Evolutionary conservation across 257 asterid genomes (phyloP), one percentile per base, ranked within the genome.

Genomic region (Salvia hispanica): DNA sequence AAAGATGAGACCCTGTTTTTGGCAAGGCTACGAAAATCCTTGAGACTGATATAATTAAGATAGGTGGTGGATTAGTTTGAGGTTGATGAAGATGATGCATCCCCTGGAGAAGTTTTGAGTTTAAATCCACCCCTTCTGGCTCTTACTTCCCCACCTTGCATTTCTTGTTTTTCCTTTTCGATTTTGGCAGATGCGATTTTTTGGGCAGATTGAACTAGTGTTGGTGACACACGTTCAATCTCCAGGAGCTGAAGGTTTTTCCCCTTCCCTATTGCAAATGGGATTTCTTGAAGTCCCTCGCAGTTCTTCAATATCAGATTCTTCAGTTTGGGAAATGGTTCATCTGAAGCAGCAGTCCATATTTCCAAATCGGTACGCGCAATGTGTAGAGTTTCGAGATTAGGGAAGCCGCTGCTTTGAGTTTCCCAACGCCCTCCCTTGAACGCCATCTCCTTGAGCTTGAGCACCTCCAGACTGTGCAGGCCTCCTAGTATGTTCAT

Each of bases 221-320:
- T 18, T 15, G 0, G 3, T 10, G 18, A 11, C 7, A 42, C 62
- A 21, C 65, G 61, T 46, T 50, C 61, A 45, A 70, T 45, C 2
- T 74, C 74, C 64, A 71, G 51, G 5, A 28, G 57, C 78, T 70
- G 67, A 18, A 80, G 73, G 52, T 50, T 77, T n/a, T 66, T 62
- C 59, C 59, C 73, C 10, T 66, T 61, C 58, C 12, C 21, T 0
- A 57, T 7, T n/a, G 31, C 44, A 10, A n/a, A 1, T 3, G 80
- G 82, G 4, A 80, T 68, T 15, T n/a, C 66, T 3, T 47, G 50
- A 21, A 79, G 79, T 2, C 9, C 12, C 40, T 55, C 48, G 21
- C 78, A 79, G 67, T 64, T 51, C 34, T 13, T 62, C 3, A 79
- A 57, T 12, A 62, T 44, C 7, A 79, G 76, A 39, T 21, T 55